Evolutionary conservation across 1,284 basidiomycete genomes (phyloP), one percentile per base, ranked within the genome.

Genomic region (Cryptococcus depauperatus): DNA sequence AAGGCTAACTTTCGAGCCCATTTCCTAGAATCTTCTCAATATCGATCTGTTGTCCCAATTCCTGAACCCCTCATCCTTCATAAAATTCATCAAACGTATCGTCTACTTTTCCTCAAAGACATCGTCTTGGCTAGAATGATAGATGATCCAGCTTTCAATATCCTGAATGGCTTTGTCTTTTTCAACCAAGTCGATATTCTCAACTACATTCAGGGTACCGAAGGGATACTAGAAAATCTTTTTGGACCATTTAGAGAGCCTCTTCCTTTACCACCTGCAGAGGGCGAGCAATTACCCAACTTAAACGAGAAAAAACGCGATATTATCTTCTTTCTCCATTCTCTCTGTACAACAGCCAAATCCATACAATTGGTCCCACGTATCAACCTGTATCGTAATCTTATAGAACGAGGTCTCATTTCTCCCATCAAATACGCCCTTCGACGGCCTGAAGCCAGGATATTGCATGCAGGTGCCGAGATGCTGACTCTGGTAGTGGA

Each of bases 171-270:
- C 14, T 88, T 89, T 71, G 89, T 98, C 66, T 93, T 97, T 66
- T 98, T 93, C 78, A 95, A 97, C 72, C 93, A 99, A 71, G 91
- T 93, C 61, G 93, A 98, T 71, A 97, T 98, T 62, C 89, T 97
- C 64, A 82, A 78, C 44, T 84, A 93, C 66, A 80, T 96, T 38
- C 85, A 91, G 62, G 78, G 76, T 46, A 86, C 92, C 62, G 78
- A 79, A 5, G 64, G 71, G 5, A 84, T 96, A 65, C 74, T 97
- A 23, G 75, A 77, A 28, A 82, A 89, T 45, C 77, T 96, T 22
- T 85, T 92, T 39, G 74, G 75, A 33, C 73, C 86, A 29, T 93
- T 89, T 65, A 77, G 84, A 51, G 80, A 82, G 56, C 78, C 39
- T 8, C 78, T 28, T n/a, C 51, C 46, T 21, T 23, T 16, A n/a